phyloP scores from a whole-genome alignment of 129 eudicot species.

The carrot (Daucus carota) region DH1_v3.0 NC_030385.2:2912501-2913000 shows the following conservation, averaged over 20 bases:
- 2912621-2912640: slow-evolving; percentile 71
- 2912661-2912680: slow-evolving; percentile 43
- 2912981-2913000: neutral
- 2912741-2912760: neutral
- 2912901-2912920: neutral
- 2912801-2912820: neutral
- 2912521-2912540: slow-evolving; percentile 97
- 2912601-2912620: slow-evolving; percentile 96
- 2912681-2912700: neutral
- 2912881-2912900: neutral
- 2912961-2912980: neutral
- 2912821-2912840: neutral
- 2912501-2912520: slow-evolving; percentile 99
- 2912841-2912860: neutral
- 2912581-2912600: slow-evolving; percentile 89
- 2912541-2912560: slow-evolving; percentile 94
- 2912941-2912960: neutral
- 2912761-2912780: neutral
- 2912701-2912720: neutral
- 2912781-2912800: neutral
- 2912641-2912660: slow-evolving; percentile 36
- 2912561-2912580: slow-evolving; percentile 82
- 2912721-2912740: neutral
- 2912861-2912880: neutral
- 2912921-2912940: neutral